These are phyloP conservation scores for Lactifluus hygrophoroides DNA, from an alignment of 768 basidiomycete genomes.

Conservation along the genomic window DNA sequence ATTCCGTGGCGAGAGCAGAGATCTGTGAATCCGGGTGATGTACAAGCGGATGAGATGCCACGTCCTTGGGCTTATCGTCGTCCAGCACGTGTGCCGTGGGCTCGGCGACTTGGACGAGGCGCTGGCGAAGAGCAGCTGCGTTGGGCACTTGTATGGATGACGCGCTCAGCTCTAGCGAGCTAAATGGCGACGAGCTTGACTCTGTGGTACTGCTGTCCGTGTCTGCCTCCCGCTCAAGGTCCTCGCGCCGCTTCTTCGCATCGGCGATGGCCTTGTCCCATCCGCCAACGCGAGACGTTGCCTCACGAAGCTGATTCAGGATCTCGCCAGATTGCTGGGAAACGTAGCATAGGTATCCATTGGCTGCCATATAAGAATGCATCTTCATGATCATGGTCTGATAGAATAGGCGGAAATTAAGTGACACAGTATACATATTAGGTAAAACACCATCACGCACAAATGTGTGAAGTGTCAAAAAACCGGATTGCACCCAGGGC, in stretches of 20 bases:
- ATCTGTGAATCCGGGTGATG: constrained; percentile 62
- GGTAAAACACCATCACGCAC: constrained; percentile 32
- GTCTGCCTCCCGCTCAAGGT: constrained; percentile 29
- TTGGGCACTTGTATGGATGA: constrained; percentile 48
- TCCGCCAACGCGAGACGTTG: constrained; percentile 49
- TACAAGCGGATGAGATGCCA: constrained; percentile 39
- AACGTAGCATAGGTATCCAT: constrained; percentile 67
- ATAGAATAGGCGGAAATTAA: neutral
- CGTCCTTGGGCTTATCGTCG: constrained; percentile 15
- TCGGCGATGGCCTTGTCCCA: constrained; percentile 52
- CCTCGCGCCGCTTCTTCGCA: constrained; percentile 39
- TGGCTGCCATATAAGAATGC: constrained; percentile 87
- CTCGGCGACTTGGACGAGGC: constrained; percentile 30
- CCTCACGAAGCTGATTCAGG: constrained; percentile 38
- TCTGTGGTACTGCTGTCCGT: constrained; percentile 17
- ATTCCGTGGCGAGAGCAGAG: constrained; percentile 61
- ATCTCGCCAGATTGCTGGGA: constrained; percentile 38
- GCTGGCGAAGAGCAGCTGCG: constrained; percentile 46
- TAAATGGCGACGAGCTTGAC: constrained; percentile 22
- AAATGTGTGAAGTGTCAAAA: constrained; percentile 77
- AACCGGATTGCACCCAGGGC: constrained; percentile 97
- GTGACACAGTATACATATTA: neutral
- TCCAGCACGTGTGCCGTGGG: neutral
- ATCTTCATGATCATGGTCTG: constrained; percentile 90
- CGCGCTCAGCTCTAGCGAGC: constrained; percentile 38